These are phyloP conservation scores for Daldinia caldariorum DNA, from an alignment of 495 filamentous ascomycete genomes.

Conservation along the genomic window DNA sequence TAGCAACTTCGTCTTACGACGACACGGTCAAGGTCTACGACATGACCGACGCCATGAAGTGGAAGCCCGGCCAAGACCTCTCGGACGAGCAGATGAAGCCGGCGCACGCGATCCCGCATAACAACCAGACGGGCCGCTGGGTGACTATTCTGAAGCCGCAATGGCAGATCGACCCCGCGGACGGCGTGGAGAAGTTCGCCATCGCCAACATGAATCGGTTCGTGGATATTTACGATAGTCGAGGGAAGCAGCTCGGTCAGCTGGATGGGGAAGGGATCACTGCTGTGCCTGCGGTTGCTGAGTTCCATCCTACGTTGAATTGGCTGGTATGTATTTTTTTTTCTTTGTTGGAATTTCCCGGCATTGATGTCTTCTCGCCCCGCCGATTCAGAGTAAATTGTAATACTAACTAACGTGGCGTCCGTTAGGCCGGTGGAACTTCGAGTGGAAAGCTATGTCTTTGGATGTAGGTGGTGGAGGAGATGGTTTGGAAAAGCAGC, in stretches of 20 bases:
- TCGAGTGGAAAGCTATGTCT: slow-evolving; percentile 92
- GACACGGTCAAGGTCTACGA: slow-evolving; percentile 93
- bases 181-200: slow-evolving; percentile 83
- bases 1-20: slow-evolving; percentile 94
- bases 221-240: slow-evolving; percentile 83
- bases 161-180: slow-evolving; percentile 83
- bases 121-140: slow-evolving; percentile 92
- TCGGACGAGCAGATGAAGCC: slow-evolving; percentile 73
- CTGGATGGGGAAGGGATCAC: slow-evolving; percentile 88
- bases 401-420: slow-evolving; percentile 27
- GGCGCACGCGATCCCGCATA: slow-evolving; percentile 75
- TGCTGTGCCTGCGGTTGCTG: slow-evolving; percentile 90
- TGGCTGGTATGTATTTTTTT: slow-evolving; percentile 71
- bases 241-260: slow-evolving; percentile 90
- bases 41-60: slow-evolving; percentile 70
- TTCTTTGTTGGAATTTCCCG: not conserved
- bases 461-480: slow-evolving; percentile 72
- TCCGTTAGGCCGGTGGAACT: slow-evolving; percentile 71
- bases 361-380: not conserved
- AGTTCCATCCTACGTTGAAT: slow-evolving; percentile 85
- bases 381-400: not conserved
- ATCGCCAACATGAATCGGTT: slow-evolving; percentile 99
- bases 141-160: slow-evolving; percentile 85
- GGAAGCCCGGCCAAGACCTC: slow-evolving; percentile 70
- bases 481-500: not conserved